Evolutionary conservation across 176 grass and related monocot species (phyloP), one percentile per base, ranked within the genome.

Genomic region (Poa annua): DNA sequence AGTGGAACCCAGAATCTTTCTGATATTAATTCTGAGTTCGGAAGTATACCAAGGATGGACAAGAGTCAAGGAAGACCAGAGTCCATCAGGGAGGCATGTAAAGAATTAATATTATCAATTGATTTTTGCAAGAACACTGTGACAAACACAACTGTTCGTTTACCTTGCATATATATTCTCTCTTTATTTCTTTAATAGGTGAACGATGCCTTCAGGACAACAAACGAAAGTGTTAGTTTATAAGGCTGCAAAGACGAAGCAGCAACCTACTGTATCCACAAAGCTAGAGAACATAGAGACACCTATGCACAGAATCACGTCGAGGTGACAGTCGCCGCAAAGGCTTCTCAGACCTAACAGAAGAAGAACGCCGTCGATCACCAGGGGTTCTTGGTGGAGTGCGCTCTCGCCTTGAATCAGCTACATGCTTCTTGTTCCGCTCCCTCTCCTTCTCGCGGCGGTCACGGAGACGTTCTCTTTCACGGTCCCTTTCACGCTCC

Each of bases 121-220:
- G 78, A 81, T 52, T 86, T 84, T 74, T 64, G 78, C 72, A 89
- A 82, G 68, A 89, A 77, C 83, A 82, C 72, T 65, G 77, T 65
- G 77, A 86, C 80, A 86, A 74, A 83, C 75, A 78, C 80, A 84
- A 74, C 78, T 66, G 82, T 83, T 84, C 29, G 52, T 94, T 99
- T 99, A 99, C 97, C 97, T 99, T 99, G 93, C 97, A 99, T 74
- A 92, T 71, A 93, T 99, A 99, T 82, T 99, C 97, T 93, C 97
- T 90, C 93, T 99, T 99, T 90, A 94, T 99, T 90, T 99, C 97
- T 94, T 91, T 93, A 88, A 94, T 88, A 85, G 97, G 97, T 76
- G 97, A 99, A 93, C 87, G 93, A 86, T 94, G 97, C 93, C 96
- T 96, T 98, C 96, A 98, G 87, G 89, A 93, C 85, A 93, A 95